Percentiles rank a stretch among this genome's conserved stretches.
Conservation (phyloP, 2,329 filamentous ascomycete species). For the Pyrenochaeta sp. region DNA sequence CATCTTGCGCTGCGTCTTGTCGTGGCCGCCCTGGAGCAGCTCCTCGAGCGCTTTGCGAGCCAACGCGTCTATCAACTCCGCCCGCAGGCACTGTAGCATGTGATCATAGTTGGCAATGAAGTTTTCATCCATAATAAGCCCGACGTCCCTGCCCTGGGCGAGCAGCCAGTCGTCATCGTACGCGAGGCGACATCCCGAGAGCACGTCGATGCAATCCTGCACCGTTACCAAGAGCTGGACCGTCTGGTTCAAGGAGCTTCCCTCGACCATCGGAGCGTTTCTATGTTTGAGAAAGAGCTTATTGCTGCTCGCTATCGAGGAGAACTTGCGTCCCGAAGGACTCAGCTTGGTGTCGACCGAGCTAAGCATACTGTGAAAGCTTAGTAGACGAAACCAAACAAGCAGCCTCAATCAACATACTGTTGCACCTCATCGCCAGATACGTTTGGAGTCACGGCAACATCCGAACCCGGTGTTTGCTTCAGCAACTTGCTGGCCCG, state of each 20-base stretch:
- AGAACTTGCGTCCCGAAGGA: slow-evolving; percentile 31
- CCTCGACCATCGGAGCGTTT: slow-evolving; percentile 35
- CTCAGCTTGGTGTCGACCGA: slow-evolving; percentile 32
- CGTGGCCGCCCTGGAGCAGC: slow-evolving; percentile 33
- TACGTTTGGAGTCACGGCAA: slow-evolving; percentile 38
- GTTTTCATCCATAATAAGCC: slow-evolving; percentile 42
- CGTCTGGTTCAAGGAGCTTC: slow-evolving; percentile 38
- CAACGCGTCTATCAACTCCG: slow-evolving; percentile 43
- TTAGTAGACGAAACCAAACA: slow-evolving; percentile 45
- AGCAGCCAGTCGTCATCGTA: slow-evolving; percentile 42
- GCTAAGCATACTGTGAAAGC: slow-evolving; percentile 40
- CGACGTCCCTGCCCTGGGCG: slow-evolving; percentile 36
- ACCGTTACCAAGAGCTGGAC: slow-evolving; percentile 36
- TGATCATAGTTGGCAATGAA: slow-evolving; percentile 55
- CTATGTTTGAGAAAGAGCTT: slow-evolving; percentile 47
- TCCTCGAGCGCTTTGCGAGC: slow-evolving; percentile 39
- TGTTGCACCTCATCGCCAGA: slow-evolving; percentile 45
- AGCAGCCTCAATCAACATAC: slow-evolving; percentile 39
- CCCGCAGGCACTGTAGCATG: slow-evolving; percentile 48
- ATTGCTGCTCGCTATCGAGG: slow-evolving; percentile 38
- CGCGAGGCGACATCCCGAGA: slow-evolving; percentile 33
- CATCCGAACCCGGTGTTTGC: slow-evolving; percentile 28
- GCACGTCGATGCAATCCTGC: slow-evolving; percentile 40
- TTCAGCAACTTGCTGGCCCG: slow-evolving; percentile 28
- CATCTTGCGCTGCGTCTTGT: slow-evolving; percentile 44